A percentile compares a stretch with the other conserved stretches of the same genome.
phyloP scores from a whole-genome alignment of 139 green algal species.

The Tetraselmis striata region DNA sequence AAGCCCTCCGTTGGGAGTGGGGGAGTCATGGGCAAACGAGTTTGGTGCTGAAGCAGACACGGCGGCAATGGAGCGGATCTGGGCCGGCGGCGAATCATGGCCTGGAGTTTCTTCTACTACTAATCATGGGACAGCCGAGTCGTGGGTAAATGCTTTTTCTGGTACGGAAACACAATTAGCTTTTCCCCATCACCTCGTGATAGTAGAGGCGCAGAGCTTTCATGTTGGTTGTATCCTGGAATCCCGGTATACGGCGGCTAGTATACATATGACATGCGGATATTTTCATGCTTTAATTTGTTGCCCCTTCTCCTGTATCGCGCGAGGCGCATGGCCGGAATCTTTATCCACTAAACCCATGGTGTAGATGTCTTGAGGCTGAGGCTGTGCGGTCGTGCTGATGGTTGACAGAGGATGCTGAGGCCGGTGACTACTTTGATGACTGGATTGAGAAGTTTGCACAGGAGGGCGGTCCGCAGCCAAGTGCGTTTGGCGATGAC shows the following conservation, averaged over 20 bases:
- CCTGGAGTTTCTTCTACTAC: too few species aligned
- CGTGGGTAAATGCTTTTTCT: not conserved
- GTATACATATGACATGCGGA: too few species aligned
- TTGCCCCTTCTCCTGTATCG: too few species aligned
- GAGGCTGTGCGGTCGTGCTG: too few species aligned
- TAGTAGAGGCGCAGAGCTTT: not conserved
- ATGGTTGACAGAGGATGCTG: not conserved
- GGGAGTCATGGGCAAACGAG: constrained; percentile 42
- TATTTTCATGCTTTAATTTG: too few species aligned
- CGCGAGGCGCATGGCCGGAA: too few species aligned
- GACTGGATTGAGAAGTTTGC: constrained; percentile 21
- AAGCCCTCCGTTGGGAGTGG: not conserved
- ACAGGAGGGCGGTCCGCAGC: not conserved
- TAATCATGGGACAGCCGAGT: not conserved
- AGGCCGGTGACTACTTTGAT: not conserved
- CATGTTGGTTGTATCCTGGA: not conserved
- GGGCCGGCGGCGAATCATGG: not conserved
- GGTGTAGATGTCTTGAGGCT: too few species aligned
- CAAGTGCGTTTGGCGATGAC: not conserved
- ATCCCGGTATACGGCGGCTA: too few species aligned
- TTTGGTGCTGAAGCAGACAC: constrained; percentile 20
- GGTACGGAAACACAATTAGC: not conserved
- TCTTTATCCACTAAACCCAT: too few species aligned
- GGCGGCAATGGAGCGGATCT: not conserved
- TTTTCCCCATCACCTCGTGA: not conserved